phyloP scores from a whole-genome alignment of 2,329 filamentous ascomycete genomes.

The Aspergillus neotritici region DNA sequence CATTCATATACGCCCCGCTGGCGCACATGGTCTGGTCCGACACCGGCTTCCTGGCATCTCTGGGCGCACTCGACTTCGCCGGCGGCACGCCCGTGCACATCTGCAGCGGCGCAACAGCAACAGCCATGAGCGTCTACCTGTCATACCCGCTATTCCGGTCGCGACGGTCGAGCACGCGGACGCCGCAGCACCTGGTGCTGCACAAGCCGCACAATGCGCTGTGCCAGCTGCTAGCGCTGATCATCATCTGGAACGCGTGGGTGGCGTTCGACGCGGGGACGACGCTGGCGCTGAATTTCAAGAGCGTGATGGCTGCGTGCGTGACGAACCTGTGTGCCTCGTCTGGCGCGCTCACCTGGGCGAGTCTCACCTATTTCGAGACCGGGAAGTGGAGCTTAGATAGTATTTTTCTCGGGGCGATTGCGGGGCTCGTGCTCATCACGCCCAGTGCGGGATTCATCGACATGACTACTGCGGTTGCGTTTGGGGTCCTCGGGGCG shows the following conservation, averaged over 20 bases:
- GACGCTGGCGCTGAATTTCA: constrained; percentile 46
- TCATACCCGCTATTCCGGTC: constrained; percentile 47
- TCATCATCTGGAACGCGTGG: constrained; percentile 50
- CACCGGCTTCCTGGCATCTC: constrained; percentile 39
- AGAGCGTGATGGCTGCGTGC: constrained; percentile 46
- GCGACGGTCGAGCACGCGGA: constrained; percentile 40
- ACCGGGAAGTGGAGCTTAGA: constrained; percentile 45
- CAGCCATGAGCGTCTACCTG: constrained; percentile 44
- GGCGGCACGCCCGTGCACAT: constrained; percentile 43
- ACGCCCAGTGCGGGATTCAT: constrained; percentile 48
- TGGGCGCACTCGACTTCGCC: constrained; percentile 46
- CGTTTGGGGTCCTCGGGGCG: constrained; percentile 46
- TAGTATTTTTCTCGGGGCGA: constrained; percentile 49
- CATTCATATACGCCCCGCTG: constrained; percentile 44
- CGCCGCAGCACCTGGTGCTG: constrained; percentile 44
- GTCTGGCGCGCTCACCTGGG: constrained; percentile 45
- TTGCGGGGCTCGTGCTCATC: constrained; percentile 50
- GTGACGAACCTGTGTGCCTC: constrained; percentile 48
- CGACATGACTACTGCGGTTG: constrained; percentile 45
- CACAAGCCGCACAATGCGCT: constrained; percentile 47
- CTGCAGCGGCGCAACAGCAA: constrained; percentile 42
- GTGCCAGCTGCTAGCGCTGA: constrained; percentile 44
- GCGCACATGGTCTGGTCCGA: constrained; percentile 48
- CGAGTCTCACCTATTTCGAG: constrained; percentile 41
- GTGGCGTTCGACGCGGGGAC: constrained; percentile 49